These are phyloP conservation scores for Chamaecrista fasciculata DNA, from an alignment of 306 rosid species.

Conservation along the genomic window DNA sequence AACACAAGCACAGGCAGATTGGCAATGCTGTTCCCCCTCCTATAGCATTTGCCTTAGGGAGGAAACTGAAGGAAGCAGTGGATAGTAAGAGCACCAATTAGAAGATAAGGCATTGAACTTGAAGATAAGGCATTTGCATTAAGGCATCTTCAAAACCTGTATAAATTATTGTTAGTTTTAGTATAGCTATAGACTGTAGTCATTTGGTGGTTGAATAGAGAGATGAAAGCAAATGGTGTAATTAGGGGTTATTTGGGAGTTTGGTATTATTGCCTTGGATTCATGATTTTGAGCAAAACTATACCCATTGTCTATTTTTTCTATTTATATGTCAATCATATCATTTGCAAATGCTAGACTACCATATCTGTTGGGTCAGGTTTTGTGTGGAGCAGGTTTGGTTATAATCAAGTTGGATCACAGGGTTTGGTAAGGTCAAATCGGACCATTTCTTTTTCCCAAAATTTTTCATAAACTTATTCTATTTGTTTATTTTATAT, in stretches of 20 bases:
- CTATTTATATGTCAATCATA: neutral
- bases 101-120: neutral
- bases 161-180: neutral
- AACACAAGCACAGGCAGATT: conserved; percentile 89
- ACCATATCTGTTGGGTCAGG: no score
- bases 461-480: no score
- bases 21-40: conserved; percentile 99
- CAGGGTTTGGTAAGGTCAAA: no score
- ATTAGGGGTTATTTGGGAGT: neutral
- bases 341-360: neutral
- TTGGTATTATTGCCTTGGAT: neutral
- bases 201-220: conserved; percentile 11
- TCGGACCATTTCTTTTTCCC: no score
- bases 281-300: neutral
- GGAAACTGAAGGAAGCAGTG: conserved; percentile 76
- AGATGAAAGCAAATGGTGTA: neutral
- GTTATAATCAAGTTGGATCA: no score
- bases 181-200: neutral
- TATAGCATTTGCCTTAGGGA: conserved; percentile 78
- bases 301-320: neutral
- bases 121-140: neutral
- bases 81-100: conserved; percentile 38
- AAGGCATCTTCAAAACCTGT: conserved; percentile 8
- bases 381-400: no score
- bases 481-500: no score